These are phyloP conservation scores for Claviceps digitariae DNA, from an alignment of 2,329 filamentous ascomycete genomes.

Conservation along the genomic window DNA sequence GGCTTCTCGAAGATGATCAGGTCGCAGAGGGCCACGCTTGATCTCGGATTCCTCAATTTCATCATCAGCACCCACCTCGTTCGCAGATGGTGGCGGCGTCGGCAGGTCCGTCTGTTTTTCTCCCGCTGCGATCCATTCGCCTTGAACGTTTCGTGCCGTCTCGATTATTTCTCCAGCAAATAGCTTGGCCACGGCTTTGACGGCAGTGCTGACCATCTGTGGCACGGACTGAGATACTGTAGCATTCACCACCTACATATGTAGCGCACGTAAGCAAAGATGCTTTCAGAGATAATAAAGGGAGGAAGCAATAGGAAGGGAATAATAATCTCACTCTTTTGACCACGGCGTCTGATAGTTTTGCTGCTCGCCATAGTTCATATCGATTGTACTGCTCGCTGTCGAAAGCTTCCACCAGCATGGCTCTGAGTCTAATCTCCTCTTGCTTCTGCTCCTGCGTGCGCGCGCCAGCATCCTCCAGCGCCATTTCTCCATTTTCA, in stretches of 20 bases:
- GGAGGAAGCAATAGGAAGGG: background rate
- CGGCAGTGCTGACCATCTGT: constrained; percentile 58
- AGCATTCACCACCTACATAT: constrained; percentile 65
- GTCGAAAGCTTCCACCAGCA: constrained; percentile 53
- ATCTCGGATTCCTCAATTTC: constrained; percentile 13
- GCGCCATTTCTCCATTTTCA: constrained; percentile 39
- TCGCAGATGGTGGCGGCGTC: constrained; percentile 24
- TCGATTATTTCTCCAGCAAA: constrained; percentile 68
- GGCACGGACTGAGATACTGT: constrained; percentile 70
- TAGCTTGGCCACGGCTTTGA: constrained; percentile 62
- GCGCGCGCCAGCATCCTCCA: constrained; percentile 44
- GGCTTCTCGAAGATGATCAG: constrained; percentile 64
- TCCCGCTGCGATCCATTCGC: constrained; percentile 51
- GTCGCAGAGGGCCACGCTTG: constrained; percentile 46
- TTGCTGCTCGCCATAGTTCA: constrained; percentile 56
- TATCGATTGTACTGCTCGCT: constrained; percentile 55
- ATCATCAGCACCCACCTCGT: constrained; percentile 19
- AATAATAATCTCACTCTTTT: constrained; percentile 41
- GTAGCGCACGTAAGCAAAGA: background rate
- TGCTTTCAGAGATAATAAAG: background rate
- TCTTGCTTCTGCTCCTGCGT: constrained; percentile 56
- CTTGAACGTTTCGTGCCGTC: constrained; percentile 54
- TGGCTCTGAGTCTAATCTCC: constrained; percentile 40
- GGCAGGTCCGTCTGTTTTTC: constrained; percentile 44
- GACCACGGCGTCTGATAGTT: constrained; percentile 54